Evolutionary conservation across 2,329 filamentous ascomycete species (phyloP).

Genomic region (Pezicula radicicola): DNA sequence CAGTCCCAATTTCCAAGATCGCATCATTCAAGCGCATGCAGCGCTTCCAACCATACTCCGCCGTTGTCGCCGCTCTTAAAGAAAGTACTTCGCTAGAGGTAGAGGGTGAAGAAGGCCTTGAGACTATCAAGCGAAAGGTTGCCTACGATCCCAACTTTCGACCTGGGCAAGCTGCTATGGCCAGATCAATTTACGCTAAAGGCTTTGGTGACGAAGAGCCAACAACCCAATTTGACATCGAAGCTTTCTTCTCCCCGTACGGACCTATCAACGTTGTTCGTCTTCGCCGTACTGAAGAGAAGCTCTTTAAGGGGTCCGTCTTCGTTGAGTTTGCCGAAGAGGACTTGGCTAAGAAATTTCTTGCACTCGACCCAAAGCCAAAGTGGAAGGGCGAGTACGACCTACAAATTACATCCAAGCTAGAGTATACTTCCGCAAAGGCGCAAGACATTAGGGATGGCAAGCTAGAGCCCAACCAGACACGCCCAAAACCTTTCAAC

Average conservation of each 20-base stretch:
- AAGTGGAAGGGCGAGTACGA: conserved; percentile 74
- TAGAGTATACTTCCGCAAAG: conserved; percentile 80
- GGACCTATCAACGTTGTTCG: conserved; percentile 80
- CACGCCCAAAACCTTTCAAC: background rate
- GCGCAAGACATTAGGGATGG: conserved; percentile 68
- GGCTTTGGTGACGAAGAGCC: conserved; percentile 85
- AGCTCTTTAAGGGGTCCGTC: conserved; percentile 90
- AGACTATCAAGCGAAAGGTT: conserved; percentile 74
- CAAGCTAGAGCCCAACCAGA: conserved; percentile 54
- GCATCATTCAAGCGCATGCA: conserved; percentile 94
- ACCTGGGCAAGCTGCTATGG: conserved; percentile 63
- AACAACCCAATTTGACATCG: conserved; percentile 87
- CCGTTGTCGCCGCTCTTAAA: conserved; percentile 79
- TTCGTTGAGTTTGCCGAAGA: conserved; percentile 89
- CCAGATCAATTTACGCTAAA: conserved; percentile 84
- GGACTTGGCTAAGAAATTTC: conserved; percentile 76
- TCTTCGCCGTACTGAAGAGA: conserved; percentile 71
- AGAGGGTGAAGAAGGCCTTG: conserved; percentile 67
- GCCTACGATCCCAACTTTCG: conserved; percentile 58
- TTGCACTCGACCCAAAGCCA: conserved; percentile 76
- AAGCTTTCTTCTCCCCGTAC: conserved; percentile 82
- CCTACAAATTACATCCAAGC: conserved; percentile 83
- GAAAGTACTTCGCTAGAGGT: conserved; percentile 72
- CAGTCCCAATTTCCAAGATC: conserved; percentile 74
- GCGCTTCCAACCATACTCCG: conserved; percentile 83